Evolutionary conservation across 306 rosid species (phyloP).

Genomic region (Cucumis hystrix): DNA sequence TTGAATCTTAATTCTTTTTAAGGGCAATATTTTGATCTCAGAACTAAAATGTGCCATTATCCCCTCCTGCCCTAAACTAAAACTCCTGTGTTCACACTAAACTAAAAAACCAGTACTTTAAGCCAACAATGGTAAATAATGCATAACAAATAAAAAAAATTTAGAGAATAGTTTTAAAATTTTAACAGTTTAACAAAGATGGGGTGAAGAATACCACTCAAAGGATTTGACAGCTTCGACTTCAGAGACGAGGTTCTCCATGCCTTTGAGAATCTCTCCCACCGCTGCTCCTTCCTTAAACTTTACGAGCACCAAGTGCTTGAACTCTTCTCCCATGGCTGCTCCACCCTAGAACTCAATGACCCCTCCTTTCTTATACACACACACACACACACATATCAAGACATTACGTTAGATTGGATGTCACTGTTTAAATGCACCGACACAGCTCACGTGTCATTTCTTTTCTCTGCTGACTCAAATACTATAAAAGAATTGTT

Average conservation of each 20-base stretch:
- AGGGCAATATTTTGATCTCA: background rate
- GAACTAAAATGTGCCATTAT: background rate
- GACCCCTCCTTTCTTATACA: background rate
- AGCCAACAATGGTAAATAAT: too few species aligned
- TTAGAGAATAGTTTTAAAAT: background rate
- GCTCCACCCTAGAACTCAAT: background rate
- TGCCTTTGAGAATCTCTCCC: constrained; percentile 51
- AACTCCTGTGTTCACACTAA: background rate
- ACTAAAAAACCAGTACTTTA: background rate
- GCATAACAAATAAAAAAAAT: too few species aligned
- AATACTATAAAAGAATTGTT: constrained; percentile 3
- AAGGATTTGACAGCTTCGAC: constrained; percentile 67
- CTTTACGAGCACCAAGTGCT: constrained; percentile 75
- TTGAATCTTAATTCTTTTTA: background rate
- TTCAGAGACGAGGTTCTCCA: constrained; percentile 59
- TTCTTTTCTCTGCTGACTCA: background rate
- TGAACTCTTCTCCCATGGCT: constrained; percentile 71
- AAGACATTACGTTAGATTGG: background rate
- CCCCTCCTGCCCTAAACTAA: background rate
- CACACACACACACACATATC: background rate
- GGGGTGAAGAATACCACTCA: constrained; percentile 43
- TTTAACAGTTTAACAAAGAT: background rate
- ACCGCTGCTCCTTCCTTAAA: constrained; percentile 69
- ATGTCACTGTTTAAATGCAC: background rate
- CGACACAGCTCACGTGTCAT: constrained; percentile 6